Percentiles rank a stretch among this genome's conserved stretches.
These are phyloP conservation scores for Biscogniauxia mediterranea DNA, from an alignment of 2,329 filamentous ascomycete species.

Conservation along the genomic window DNA sequence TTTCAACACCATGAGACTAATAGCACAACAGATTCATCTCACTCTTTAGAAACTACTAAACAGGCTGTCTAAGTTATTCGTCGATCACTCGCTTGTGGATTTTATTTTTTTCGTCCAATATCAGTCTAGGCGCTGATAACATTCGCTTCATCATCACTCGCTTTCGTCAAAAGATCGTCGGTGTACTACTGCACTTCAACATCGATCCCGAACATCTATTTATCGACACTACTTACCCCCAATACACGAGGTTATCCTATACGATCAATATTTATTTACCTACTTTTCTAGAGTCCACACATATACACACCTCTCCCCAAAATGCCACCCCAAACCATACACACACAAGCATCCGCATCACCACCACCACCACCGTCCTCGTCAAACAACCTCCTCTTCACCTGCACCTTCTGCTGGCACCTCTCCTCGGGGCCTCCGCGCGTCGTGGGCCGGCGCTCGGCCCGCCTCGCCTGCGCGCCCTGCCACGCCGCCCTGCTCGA, in stretches of 20 bases:
- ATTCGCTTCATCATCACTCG: no score
- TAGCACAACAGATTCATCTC: no score
- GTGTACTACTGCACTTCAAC: no score
- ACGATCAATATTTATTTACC: neutral
- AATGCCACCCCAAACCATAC: neutral
- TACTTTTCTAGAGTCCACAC: neutral
- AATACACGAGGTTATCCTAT: neutral
- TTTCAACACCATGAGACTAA: no score
- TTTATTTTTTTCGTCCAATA: no score
- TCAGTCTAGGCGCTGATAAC: no score
- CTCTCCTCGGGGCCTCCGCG: conserved; percentile 36
- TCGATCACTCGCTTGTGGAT: no score
- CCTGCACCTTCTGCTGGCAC: conserved; percentile 57
- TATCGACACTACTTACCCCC: no score
- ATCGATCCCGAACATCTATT: no score
- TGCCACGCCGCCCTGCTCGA: conserved; percentile 50
- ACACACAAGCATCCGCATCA: neutral
- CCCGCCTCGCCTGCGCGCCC: conserved; percentile 47
- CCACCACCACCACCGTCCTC: neutral
- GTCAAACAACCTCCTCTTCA: conserved; percentile 35
- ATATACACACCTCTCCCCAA: neutral
- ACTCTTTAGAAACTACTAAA: no score
- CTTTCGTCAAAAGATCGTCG: no score
- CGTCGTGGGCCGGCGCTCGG: conserved; percentile 42
- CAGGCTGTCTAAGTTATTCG: no score